Base-by-base conservation (phyloP, 163 green algal species). In the Scenedesmus sp. region DNA sequence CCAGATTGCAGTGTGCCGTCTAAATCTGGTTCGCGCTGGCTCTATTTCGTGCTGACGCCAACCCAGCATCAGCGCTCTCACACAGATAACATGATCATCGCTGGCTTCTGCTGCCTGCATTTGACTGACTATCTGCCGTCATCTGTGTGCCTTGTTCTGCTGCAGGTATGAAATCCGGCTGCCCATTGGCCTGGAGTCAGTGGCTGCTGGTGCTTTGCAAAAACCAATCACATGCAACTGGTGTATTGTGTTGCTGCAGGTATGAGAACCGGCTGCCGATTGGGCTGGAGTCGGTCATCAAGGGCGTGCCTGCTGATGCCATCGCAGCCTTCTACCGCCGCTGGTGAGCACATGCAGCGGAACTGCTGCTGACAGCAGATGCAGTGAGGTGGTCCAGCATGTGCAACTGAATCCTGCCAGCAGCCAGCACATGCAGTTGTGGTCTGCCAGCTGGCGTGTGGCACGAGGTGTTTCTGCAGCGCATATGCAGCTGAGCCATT, bases 231-330 rank as follows among this genome's bases (percentile, higher is more conserved):
- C 59, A 64, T 73, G 62, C 10, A 73, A 23, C 62, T 13, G 62
- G 59, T 15, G 20, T 73, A 3, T 20, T 10, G 10, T 73, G 9
- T 73, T 81, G 70, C 70, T 18, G 60, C 60, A 96, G 95, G 94
- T 99, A 99, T 91, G 96, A 94, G 5, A 95, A 98, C 15, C 94
- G 97, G 23, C 94, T 98, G 88, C 97, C 97, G 9, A 99, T 99
- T 82, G 97, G 97, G 34, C 93, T 96, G 46, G 96, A 99, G 95
- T 85, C 94, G 0, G 92, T 99, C 59, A 98, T 99, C 84, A 85
- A 93, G 10, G 87, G 85, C 0, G 96, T 96, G n/a, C 67, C 94
- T 16, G 94, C 96, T 1, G 83, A 74, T 9, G 91, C 90, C 0
- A 95, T 99, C 13, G 84, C 90, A 5, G 90, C 64, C 23, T 99